Percentiles rank a stretch among this genome's conserved stretches.
These are phyloP conservation scores for Ceratobasidium sp. DNA, from an alignment of 1,284 basidiomycete genomes.

Conservation along the genomic window DNA sequence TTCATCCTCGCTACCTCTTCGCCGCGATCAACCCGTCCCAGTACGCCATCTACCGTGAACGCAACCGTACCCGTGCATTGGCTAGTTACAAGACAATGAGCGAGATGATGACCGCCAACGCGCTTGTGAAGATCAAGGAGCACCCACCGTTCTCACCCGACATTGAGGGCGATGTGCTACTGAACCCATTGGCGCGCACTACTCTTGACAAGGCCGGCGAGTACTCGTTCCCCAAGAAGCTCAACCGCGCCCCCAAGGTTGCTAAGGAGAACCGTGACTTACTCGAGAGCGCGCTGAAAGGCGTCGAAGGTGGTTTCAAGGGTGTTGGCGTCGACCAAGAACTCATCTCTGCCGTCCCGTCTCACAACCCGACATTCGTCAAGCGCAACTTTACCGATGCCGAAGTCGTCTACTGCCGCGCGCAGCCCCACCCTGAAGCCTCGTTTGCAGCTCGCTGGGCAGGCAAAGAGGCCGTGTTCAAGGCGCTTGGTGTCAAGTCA, in stretches of 20 bases:
- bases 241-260: slow-evolving; percentile 64
- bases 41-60: slow-evolving; percentile 79
- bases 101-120: slow-evolving; percentile 92
- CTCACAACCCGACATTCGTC: slow-evolving; percentile 89
- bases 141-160: slow-evolving; percentile 90
- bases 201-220: slow-evolving; percentile 87
- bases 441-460: slow-evolving; percentile 98
- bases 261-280: slow-evolving; percentile 76
- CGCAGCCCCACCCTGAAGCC: slow-evolving; percentile 87
- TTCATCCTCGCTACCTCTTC: slow-evolving; percentile 93
- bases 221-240: slow-evolving; percentile 78
- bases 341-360: slow-evolving; percentile 91
- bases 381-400: slow-evolving; percentile 91
- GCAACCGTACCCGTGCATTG: slow-evolving; percentile 75
- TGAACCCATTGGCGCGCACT: slow-evolving; percentile 93
- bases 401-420: slow-evolving; percentile 87
- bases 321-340: slow-evolving; percentile 93
- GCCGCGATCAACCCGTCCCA: slow-evolving; percentile 78
- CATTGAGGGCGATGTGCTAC: slow-evolving; percentile 86
- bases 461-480: slow-evolving; percentile 98
- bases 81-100: slow-evolving; percentile 93
- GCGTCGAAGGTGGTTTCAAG: slow-evolving; percentile 58
- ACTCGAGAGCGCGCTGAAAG: slow-evolving; percentile 65
- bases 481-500: slow-evolving; percentile 90
- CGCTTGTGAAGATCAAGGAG: slow-evolving; percentile 95